A percentile compares a stretch with the other conserved stretches of the same genome.
These are phyloP conservation scores for Claviceps citrina DNA, from an alignment of 2,329 filamentous ascomycete genomes.

Conservation along the genomic window DNA sequence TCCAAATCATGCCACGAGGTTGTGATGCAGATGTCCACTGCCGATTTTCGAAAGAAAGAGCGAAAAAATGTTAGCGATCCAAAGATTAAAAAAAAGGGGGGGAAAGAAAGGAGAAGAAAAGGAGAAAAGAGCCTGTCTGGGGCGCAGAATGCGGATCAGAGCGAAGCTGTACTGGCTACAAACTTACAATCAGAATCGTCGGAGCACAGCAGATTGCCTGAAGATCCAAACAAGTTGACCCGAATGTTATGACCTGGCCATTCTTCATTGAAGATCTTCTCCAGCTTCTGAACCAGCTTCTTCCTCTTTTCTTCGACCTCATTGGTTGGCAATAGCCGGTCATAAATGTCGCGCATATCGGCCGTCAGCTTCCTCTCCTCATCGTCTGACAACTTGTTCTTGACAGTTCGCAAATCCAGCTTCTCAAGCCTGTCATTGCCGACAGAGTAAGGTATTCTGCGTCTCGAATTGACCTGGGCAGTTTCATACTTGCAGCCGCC, in stretches of 20 bases:
- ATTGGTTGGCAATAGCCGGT: constrained; percentile 65
- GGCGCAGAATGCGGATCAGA: background rate
- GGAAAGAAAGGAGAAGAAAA: background rate
- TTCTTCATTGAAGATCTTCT: constrained; percentile 72
- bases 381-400: constrained; percentile 53
- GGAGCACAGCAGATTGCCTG: constrained; percentile 85
- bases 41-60: background rate
- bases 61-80: constrained; percentile 6
- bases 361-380: constrained; percentile 62
- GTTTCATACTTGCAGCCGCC: constrained; percentile 79
- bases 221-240: constrained; percentile 94
- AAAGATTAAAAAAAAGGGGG: background rate
- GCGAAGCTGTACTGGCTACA: constrained; percentile 16
- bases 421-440: constrained; percentile 66
- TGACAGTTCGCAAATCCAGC: constrained; percentile 54
- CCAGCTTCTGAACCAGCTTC: constrained; percentile 71
- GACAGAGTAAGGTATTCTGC: constrained; percentile 82
- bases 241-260: constrained; percentile 85
- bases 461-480: constrained; percentile 60
- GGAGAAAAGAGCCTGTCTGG: no score
- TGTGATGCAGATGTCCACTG: constrained; percentile 95
- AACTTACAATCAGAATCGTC: constrained; percentile 94
- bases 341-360: constrained; percentile 76
- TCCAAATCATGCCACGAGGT: constrained; percentile 79
- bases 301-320: constrained; percentile 63